phyloP scores from a whole-genome alignment of 176 grass and related monocot genomes.

The Poa pratensis region DNA sequence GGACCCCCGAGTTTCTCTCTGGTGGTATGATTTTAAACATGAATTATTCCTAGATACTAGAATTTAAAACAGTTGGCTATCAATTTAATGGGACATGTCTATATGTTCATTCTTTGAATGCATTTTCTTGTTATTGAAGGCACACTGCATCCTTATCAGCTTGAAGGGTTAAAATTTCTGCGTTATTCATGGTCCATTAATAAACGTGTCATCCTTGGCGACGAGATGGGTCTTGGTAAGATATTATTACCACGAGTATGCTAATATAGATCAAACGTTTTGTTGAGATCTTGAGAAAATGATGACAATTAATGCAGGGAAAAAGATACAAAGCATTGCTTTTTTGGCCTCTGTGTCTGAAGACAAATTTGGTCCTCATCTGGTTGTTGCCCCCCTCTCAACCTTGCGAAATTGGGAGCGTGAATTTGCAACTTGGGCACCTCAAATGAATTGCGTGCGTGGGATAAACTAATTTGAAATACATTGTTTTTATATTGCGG shows the following conservation, averaged over 20 bases:
- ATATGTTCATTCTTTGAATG: constrained; percentile 28
- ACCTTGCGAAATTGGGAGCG: constrained; percentile 98
- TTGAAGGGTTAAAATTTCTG: constrained; percentile 96
- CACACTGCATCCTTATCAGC: constrained; percentile 84
- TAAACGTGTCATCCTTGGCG: constrained; percentile 91
- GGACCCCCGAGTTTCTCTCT: constrained; percentile 80
- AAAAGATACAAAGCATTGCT: constrained; percentile 99
- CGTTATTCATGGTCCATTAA: constrained; percentile 82
- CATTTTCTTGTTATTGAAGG: constrained; percentile 62
- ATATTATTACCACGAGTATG: constrained; percentile 20
- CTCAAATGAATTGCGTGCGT: constrained; percentile 97
- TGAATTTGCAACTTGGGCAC: constrained; percentile 98
- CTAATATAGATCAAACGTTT: background rate
- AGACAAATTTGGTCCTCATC: constrained; percentile 81
- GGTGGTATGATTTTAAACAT: constrained; percentile 59
- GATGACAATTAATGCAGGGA: constrained; percentile 58
- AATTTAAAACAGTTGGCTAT: constrained; percentile 37
- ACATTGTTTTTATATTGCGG: constrained; percentile 26
- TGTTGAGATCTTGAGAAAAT: constrained; percentile 38
- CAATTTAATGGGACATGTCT: constrained; percentile 16
- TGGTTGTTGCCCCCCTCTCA: constrained; percentile 97
- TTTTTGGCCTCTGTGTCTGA: constrained; percentile 87
- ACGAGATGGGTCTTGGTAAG: constrained; percentile 99
- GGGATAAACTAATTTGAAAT: constrained; percentile 41
- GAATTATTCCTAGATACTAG: constrained; percentile 37